These are phyloP conservation scores for Wickerhamiella kurtzmanii DNA, from an alignment of 805 yeast genomes.

Conservation along the genomic window DNA sequence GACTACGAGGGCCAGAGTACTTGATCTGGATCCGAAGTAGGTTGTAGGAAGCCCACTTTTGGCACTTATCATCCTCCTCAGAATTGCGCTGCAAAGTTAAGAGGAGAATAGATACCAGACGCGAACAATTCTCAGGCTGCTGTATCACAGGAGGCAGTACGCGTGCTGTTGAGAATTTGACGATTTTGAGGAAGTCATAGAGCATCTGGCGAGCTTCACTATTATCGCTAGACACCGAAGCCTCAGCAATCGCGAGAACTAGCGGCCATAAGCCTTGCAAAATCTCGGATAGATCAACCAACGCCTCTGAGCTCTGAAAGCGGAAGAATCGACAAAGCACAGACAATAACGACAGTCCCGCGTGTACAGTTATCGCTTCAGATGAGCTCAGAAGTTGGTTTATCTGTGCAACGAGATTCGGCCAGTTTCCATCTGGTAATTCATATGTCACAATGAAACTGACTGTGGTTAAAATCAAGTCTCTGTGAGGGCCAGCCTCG, in stretches of 20 bases:
- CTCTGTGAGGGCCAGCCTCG: slow-evolving; percentile 25
- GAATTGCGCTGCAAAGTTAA: slow-evolving; percentile 47
- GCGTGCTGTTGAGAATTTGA: slow-evolving; percentile 52
- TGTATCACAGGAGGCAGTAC: slow-evolving; percentile 50
- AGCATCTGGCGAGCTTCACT: slow-evolving; percentile 54
- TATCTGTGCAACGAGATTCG: slow-evolving; percentile 36
- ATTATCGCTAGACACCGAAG: slow-evolving; percentile 26
- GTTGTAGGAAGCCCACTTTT: slow-evolving; percentile 82
- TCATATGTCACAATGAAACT: slow-evolving; percentile 37
- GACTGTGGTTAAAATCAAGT: slow-evolving; percentile 28
- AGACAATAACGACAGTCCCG: slow-evolving; percentile 57
- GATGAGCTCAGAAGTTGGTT: slow-evolving; percentile 31
- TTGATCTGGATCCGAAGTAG: slow-evolving; percentile 56
- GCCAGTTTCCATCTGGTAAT: slow-evolving; percentile 39
- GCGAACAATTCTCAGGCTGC: slow-evolving; percentile 35
- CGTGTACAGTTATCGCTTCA: slow-evolving; percentile 36
- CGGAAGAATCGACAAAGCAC: slow-evolving; percentile 60
- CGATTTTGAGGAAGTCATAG: slow-evolving; percentile 57
- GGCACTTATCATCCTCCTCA: slow-evolving; percentile 41
- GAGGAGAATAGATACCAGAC: slow-evolving; percentile 72
- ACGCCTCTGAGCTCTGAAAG: slow-evolving; percentile 44
- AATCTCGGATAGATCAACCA: slow-evolving; percentile 40
- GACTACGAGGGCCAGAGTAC: slow-evolving; percentile 30
- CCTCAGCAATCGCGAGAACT: slow-evolving; percentile 51
- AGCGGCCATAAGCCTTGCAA: slow-evolving; percentile 40